Evolutionary conservation across 306 rosid genomes (phyloP).

Genomic region (Begonia fuchsioides): DNA sequence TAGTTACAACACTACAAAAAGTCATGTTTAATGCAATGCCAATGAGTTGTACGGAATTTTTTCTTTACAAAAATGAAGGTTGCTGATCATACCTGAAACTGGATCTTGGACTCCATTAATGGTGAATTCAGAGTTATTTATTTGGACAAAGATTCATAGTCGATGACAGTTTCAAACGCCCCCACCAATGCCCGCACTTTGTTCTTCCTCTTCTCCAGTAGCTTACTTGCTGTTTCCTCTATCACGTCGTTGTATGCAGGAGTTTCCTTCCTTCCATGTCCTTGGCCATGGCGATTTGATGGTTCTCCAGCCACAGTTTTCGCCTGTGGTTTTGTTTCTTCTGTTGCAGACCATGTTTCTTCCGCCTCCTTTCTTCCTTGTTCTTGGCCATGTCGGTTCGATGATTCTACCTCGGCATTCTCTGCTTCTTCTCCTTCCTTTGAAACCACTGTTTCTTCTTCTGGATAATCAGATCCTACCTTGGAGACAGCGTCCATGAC

Average conservation of each 20-base stretch:
- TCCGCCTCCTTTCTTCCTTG: background rate
- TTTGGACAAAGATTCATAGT: constrained; percentile 51
- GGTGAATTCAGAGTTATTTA: background rate
- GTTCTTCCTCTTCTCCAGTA: constrained; percentile 50
- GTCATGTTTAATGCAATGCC: too few relatives aligned
- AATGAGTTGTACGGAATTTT: too few relatives aligned
- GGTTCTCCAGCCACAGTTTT: background rate
- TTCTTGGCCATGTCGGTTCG: constrained; percentile 4
- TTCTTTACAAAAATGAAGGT: too few relatives aligned
- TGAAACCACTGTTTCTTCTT: constrained; percentile 3
- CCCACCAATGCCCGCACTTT: constrained; percentile 81
- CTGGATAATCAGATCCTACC: constrained; percentile 13
- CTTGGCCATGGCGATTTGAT: constrained; percentile 9
- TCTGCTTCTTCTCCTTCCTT: constrained; percentile 14
- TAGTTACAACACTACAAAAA: too few relatives aligned
- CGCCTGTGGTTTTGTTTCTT: background rate
- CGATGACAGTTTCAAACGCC: constrained; percentile 86
- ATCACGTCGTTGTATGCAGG: constrained; percentile 55
- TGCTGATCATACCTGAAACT: too few relatives aligned
- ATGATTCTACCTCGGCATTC: constrained; percentile 5
- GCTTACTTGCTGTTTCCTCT: constrained; percentile 46
- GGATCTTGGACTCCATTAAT: too few relatives aligned
- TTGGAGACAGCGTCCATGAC: background rate
- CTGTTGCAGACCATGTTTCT: background rate
- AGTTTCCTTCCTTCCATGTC: constrained; percentile 30